Evolutionary conservation across 805 yeast species (phyloP).

Genomic region (Candida dajiaensis): DNA sequence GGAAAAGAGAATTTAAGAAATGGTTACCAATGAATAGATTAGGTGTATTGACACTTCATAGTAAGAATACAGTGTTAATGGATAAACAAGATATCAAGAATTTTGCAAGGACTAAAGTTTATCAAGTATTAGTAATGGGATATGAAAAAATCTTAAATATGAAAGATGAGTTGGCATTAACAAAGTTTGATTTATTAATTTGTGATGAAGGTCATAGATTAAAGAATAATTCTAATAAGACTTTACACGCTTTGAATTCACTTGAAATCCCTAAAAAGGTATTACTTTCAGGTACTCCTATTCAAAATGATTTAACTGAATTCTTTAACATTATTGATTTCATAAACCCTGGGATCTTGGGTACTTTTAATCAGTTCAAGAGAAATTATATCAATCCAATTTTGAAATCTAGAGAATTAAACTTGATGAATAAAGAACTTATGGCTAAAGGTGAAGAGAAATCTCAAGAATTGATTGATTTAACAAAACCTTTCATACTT

Average conservation of each 20-base stretch:
- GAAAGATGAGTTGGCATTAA: conserved; percentile 38
- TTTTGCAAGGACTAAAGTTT: conserved; percentile 55
- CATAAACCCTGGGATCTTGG: conserved; percentile 78
- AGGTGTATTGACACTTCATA: conserved; percentile 58
- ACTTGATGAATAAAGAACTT: conserved; percentile 44
- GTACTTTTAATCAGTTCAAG: conserved; percentile 53
- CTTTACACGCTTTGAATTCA: conserved; percentile 52
- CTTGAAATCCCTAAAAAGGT: conserved; percentile 40
- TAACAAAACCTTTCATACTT: conserved; percentile 63
- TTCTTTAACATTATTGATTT: conserved; percentile 78
- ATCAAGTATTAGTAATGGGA: conserved; percentile 80
- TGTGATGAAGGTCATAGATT: conserved; percentile 94
- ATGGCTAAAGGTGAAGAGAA: conserved; percentile 52
- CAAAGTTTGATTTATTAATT: conserved; percentile 58
- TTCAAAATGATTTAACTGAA: conserved; percentile 86
- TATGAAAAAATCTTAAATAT: conserved; percentile 72
- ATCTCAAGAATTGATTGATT: conserved; percentile 54
- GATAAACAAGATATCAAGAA: conserved; percentile 31
- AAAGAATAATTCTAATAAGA: conserved; percentile 69
- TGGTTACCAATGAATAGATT: conserved; percentile 62
- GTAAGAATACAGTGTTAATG: conserved; percentile 41
- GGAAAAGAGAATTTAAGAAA: conserved; percentile 83
- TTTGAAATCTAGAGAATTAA: conserved; percentile 57
- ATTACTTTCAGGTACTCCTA: conserved; percentile 83
- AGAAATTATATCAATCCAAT: conserved; percentile 67